Conservation (phyloP, 257 asterid species). For the Sherardia arvensis region DNA sequence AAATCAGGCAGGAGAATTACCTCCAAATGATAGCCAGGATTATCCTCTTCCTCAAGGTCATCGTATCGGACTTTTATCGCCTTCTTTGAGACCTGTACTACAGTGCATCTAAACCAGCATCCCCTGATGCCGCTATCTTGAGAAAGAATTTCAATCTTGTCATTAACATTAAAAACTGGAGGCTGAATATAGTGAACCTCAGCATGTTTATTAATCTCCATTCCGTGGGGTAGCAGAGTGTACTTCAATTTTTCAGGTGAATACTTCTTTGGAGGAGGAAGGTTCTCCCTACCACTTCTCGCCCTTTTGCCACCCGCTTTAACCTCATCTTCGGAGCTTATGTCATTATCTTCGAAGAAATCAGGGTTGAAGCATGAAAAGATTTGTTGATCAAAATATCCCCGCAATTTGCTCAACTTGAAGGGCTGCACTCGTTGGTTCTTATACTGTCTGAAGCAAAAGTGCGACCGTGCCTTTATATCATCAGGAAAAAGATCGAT, state of each 20-base stretch:
- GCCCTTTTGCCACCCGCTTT: slow-evolving; percentile 69
- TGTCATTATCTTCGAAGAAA: slow-evolving; percentile 80
- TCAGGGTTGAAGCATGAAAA: slow-evolving; percentile 91
- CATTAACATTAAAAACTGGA: slow-evolving; percentile 34
- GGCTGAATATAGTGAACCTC: slow-evolving; percentile 29
- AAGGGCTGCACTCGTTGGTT: slow-evolving; percentile 71
- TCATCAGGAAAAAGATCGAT: slow-evolving; percentile 66
- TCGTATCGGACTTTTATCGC: slow-evolving; percentile 61
- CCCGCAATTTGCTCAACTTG: slow-evolving; percentile 68
- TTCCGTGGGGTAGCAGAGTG: slow-evolving; percentile 26
- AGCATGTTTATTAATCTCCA: slow-evolving; percentile 33
- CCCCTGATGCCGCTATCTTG: slow-evolving; percentile 99
- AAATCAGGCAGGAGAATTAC: slow-evolving; percentile 29
- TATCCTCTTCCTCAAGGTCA: slow-evolving; percentile 70
- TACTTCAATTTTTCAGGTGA: slow-evolving; percentile 40
- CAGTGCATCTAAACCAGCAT: slow-evolving; percentile 90
- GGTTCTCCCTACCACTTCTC: slow-evolving; percentile 45
- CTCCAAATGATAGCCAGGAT: slow-evolving; percentile 60
- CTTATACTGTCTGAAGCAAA: slow-evolving; percentile 85
- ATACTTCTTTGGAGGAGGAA: slow-evolving; percentile 31
- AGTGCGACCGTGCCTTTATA: slow-evolving; percentile 58
- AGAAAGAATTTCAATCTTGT: slow-evolving; percentile 74
- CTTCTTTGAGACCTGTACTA: slow-evolving; percentile 51
- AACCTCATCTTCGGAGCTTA: slow-evolving; percentile 58
- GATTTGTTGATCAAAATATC: slow-evolving; percentile 71